Percentiles rank a stretch among this genome's conserved stretches.
Evolutionary conservation across 345 rosid genomes (phyloP).

Genomic region (Viola odorata): DNA sequence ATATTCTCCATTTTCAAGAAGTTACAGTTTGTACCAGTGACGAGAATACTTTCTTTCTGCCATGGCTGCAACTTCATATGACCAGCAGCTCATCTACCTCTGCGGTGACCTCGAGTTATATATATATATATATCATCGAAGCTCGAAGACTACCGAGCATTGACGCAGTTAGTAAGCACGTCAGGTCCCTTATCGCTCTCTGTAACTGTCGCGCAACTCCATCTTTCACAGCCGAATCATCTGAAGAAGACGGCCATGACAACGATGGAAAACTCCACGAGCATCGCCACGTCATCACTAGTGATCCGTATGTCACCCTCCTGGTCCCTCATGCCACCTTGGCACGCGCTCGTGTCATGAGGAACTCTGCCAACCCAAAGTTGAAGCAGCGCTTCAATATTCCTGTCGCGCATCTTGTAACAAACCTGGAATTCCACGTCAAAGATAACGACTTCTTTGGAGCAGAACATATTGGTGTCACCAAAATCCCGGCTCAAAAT

Average conservation of each 20-base stretch:
- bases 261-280: slow-evolving; percentile 19
- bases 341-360: slow-evolving; percentile 74
- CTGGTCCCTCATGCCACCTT: slow-evolving; percentile 80
- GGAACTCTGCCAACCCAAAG: slow-evolving; percentile 52
- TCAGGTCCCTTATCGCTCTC: slow-evolving; percentile 42
- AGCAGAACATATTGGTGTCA: slow-evolving; percentile 55
- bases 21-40: no score
- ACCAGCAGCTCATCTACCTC: slow-evolving; percentile 25
- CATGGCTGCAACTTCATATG: slow-evolving; percentile 9
- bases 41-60: no score
- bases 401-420: slow-evolving; percentile 63
- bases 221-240: background rate
- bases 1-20: no score
- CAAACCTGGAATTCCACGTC: slow-evolving; percentile 63
- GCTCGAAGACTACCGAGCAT: slow-evolving; percentile 64
- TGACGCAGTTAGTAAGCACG: slow-evolving; percentile 42
- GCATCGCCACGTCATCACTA: slow-evolving; percentile 52
- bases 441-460: slow-evolving; percentile 86
- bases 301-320: slow-evolving; percentile 84
- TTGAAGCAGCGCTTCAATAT: slow-evolving; percentile 72
- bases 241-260: background rate
- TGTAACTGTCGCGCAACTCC: slow-evolving; percentile 17
- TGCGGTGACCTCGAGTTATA: slow-evolving; percentile 76
- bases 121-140: slow-evolving; percentile 42
- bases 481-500: slow-evolving; percentile 42